phyloP scores from a whole-genome alignment of 176 grass and related monocot species.

The Typha latifolia region DNA sequence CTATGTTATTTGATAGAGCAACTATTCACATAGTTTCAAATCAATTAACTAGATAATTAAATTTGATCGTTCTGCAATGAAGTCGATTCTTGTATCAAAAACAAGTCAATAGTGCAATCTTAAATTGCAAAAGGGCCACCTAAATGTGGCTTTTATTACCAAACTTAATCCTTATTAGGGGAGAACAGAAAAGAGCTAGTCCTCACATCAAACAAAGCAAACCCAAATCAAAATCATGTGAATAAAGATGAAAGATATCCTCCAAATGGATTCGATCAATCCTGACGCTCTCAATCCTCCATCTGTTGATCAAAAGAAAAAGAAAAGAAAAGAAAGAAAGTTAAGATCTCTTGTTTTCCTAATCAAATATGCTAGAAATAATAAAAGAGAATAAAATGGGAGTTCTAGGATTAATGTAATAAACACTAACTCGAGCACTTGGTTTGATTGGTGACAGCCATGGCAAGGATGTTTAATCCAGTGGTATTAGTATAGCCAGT shows the following conservation, averaged over 20 bases:
- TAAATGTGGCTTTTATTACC: no score
- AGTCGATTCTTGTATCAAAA: no score
- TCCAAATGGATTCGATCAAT: not conserved
- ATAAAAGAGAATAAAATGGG: not conserved
- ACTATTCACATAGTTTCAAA: no score
- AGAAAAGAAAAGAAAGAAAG: not conserved
- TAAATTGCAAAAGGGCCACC: no score
- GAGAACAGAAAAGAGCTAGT: not conserved
- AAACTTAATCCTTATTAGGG: not conserved
- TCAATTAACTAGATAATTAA: no score
- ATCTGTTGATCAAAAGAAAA: not conserved
- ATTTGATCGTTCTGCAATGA: no score
- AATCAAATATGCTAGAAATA: slow-evolving; percentile 10
- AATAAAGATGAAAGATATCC: not conserved
- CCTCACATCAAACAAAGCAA: not conserved
- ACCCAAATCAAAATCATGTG: not conserved
- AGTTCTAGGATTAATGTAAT: not conserved
- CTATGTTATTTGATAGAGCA: no score
- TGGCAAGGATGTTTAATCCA: slow-evolving; percentile 39
- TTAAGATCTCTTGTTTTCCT: not conserved
- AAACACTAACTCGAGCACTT: not conserved
- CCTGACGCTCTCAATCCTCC: not conserved
- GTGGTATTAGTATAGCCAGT: slow-evolving; percentile 69
- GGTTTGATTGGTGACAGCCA: slow-evolving; percentile 44
- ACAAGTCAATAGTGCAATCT: no score